A percentile compares a stretch with the other conserved stretches of the same genome.
Evolutionary conservation across 2,329 filamentous ascomycete genomes (phyloP).

Genomic region (Colletotrichum godetiae): DNA sequence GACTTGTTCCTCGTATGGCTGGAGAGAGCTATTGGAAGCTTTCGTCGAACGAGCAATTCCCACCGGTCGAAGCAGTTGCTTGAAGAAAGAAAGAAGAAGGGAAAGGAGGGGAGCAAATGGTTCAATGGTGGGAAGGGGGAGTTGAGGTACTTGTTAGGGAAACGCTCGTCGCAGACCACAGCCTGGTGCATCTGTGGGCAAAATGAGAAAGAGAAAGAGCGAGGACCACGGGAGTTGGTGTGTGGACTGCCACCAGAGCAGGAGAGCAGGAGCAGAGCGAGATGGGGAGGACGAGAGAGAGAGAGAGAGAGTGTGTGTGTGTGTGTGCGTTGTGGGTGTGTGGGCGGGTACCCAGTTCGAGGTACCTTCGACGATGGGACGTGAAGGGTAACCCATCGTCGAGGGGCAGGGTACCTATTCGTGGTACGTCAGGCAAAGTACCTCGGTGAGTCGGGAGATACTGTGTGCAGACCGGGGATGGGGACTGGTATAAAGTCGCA

Average conservation of each 20-base stretch:
- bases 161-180: constrained; percentile 31
- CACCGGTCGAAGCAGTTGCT: constrained; percentile 35
- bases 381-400: neutral
- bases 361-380: constrained; percentile 9
- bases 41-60: constrained; percentile 35
- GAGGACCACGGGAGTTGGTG: neutral
- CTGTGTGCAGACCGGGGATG: constrained; percentile 6
- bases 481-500: constrained; percentile 6
- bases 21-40: neutral
- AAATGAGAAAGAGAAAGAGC: constrained; percentile 12
- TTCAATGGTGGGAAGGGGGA: constrained; percentile 31
- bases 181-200: constrained; percentile 29
- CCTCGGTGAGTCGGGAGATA: neutral
- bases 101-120: constrained; percentile 17
- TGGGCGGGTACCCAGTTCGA: constrained; percentile 30
- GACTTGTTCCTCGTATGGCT: neutral
- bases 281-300: neutral
- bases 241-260: neutral
- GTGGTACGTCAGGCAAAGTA: neutral
- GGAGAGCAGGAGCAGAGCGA: neutral
- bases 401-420: no score
- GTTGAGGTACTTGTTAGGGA: constrained; percentile 36
- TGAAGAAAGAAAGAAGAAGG: constrained; percentile 11
- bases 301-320: neutral
- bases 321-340: constrained; percentile 20